Evolutionary conservation across 495 filamentous ascomycete genomes (phyloP).

Genomic region (Darksidea phi): DNA sequence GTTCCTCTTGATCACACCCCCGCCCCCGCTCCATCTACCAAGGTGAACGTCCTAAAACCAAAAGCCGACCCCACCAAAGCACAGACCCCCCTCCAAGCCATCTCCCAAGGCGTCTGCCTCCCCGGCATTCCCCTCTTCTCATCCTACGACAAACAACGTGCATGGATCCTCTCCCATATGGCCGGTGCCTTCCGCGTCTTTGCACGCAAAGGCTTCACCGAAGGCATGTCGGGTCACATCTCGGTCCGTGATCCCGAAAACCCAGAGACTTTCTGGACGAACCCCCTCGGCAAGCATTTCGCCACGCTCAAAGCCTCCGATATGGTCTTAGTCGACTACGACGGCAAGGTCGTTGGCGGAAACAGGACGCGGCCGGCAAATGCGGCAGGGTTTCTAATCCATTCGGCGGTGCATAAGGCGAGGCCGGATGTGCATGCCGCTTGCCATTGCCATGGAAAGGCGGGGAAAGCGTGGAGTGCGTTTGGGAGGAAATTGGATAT

Average conservation of each 20-base stretch:
- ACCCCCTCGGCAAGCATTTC: slow-evolving; percentile 44
- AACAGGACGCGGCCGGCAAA: slow-evolving; percentile 44
- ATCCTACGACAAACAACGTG: slow-evolving; percentile 42
- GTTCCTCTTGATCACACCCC: slow-evolving; percentile 5
- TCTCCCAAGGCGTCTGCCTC: slow-evolving; percentile 41
- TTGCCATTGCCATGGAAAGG: slow-evolving; percentile 43
- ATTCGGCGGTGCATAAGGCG: slow-evolving; percentile 44
- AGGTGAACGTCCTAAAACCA: slow-evolving; percentile 3
- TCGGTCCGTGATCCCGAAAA: slow-evolving; percentile 62
- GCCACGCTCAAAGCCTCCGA: slow-evolving; percentile 42
- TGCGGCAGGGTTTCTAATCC: slow-evolving; percentile 46
- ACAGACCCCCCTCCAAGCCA: slow-evolving; percentile 41
- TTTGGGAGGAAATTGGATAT: slow-evolving; percentile 46
- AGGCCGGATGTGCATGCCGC: slow-evolving; percentile 45
- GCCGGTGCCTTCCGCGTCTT: slow-evolving; percentile 61
- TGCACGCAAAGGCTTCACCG: slow-evolving; percentile 58
- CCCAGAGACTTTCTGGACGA: slow-evolving; percentile 65
- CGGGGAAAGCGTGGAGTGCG: slow-evolving; percentile 44
- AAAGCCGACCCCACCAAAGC: slow-evolving; percentile 18
- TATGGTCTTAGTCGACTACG: slow-evolving; percentile 46
- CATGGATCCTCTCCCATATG: slow-evolving; percentile 57
- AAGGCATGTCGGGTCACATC: slow-evolving; percentile 66
- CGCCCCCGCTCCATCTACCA: neutral
- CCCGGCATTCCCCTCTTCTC: slow-evolving; percentile 41
- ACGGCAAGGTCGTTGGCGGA: slow-evolving; percentile 43